Percentiles rank a stretch among this genome's conserved stretches.
Evolutionary conservation across 1,139 yeast genomes (phyloP).

Genomic region (Chernovozyma sophiae-reginae): DNA sequence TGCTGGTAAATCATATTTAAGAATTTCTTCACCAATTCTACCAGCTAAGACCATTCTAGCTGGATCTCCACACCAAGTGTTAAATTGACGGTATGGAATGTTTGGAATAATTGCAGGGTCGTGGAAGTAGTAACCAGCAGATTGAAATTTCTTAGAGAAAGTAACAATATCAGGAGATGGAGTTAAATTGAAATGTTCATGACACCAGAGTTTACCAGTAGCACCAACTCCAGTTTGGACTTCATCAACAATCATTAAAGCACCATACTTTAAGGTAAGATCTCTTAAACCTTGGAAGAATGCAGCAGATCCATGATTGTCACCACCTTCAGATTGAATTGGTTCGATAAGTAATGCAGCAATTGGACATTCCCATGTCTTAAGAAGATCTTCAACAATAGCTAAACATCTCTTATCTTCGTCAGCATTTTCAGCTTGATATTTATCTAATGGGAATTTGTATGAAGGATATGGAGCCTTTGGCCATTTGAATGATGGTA

Average conservation of each 20-base stretch:
- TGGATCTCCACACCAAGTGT: slow-evolving; percentile 92
- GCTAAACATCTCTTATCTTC: slow-evolving; percentile 69
- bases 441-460: slow-evolving; percentile 64
- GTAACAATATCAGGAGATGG: slow-evolving; percentile 80
- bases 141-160: slow-evolving; percentile 80
- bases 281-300: slow-evolving; percentile 79
- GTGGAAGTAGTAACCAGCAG: slow-evolving; percentile 79
- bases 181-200: slow-evolving; percentile 71
- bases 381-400: slow-evolving; percentile 52
- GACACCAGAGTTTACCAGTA: slow-evolving; percentile 83
- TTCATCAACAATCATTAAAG: slow-evolving; percentile 73
- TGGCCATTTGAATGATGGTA: slow-evolving; percentile 86
- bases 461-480: slow-evolving; percentile 76
- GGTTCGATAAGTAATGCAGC: slow-evolving; percentile 80
- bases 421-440: slow-evolving; percentile 49
- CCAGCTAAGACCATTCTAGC: slow-evolving; percentile 71
- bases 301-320: slow-evolving; percentile 70
- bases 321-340: slow-evolving; percentile 85
- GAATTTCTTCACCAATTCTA: slow-evolving; percentile 61
- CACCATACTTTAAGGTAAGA: slow-evolving; percentile 61
- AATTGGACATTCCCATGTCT: slow-evolving; percentile 59
- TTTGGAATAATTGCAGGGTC: slow-evolving; percentile 68
- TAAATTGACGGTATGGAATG: slow-evolving; percentile 76
- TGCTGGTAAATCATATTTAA: slow-evolving; percentile 53
- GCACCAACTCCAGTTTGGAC: slow-evolving; percentile 90